Percentiles rank a stretch among this genome's conserved stretches.
Evolutionary conservation across 1,139 yeast genomes (phyloP).

Genomic region (Dujonia santamariae): DNA sequence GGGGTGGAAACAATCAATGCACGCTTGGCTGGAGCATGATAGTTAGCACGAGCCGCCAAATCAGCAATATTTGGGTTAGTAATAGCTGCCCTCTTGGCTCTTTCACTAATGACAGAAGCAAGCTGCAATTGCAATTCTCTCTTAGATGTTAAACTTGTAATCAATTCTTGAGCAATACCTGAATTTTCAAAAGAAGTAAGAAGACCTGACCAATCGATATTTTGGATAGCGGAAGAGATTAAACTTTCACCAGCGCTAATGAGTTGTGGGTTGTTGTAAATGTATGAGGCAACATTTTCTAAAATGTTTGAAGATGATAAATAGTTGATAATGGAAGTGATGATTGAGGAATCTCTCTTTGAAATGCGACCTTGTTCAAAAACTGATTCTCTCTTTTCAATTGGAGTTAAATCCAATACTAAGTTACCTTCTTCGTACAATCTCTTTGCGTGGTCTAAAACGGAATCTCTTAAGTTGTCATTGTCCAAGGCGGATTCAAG

Average conservation of each 20-base stretch:
- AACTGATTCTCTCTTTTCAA: conserved; percentile 5
- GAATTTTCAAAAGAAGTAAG: conserved; percentile 24
- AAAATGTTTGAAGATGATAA: conserved; percentile 24
- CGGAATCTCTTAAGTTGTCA: conserved; percentile 18
- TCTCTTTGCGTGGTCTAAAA: conserved; percentile 18
- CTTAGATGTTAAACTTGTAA: conserved; percentile 15
- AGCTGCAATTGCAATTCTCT: conserved; percentile 15
- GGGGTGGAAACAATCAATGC: conserved; percentile 4
- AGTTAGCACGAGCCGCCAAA: conserved; percentile 5
- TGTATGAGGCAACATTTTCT: conserved; percentile 17
- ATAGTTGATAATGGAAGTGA: conserved; percentile 18
- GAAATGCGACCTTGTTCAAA: conserved; percentile 8
- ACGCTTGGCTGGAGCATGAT: conserved; percentile 3
- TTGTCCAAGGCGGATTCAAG: conserved; percentile 22
- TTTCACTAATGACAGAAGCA: conserved; percentile 12
- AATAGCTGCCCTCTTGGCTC: conserved; percentile 12
- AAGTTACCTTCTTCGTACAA: conserved; percentile 15
- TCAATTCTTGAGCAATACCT: conserved; percentile 20
- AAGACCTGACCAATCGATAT: conserved; percentile 20
- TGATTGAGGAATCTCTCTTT: conserved; percentile 20
- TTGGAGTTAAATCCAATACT: conserved; percentile 8
- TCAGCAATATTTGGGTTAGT: conserved; percentile 1
- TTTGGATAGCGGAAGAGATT: conserved; percentile 17
- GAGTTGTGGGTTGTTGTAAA: conserved; percentile 21
- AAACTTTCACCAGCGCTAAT: conserved; percentile 18